A percentile compares a stretch with the other conserved stretches of the same genome.
Evolutionary conservation across 306 rosid genomes (phyloP).

Genomic region (Rosa lucieae): DNA sequence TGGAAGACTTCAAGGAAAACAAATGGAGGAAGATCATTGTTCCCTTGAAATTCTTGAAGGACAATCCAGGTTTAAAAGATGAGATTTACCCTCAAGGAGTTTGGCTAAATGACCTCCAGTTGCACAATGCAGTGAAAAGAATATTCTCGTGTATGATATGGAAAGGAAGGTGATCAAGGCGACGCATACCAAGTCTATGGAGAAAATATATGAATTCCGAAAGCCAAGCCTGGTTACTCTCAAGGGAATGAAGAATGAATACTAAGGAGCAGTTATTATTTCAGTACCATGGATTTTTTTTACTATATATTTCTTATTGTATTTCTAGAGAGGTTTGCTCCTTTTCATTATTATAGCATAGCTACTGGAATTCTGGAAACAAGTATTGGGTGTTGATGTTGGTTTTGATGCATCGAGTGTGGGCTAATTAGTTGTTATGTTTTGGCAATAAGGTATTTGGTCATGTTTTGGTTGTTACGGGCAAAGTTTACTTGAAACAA

Average conservation of each 20-base stretch:
- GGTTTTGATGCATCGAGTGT: no score
- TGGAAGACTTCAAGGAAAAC: constrained; percentile 2
- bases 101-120: background rate
- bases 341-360: no score
- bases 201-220: background rate
- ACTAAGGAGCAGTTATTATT: background rate
- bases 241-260: background rate
- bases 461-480: no score
- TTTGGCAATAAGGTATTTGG: no score
- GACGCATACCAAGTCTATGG: background rate
- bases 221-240: background rate
- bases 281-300: no score
- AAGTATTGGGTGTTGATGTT: no score
- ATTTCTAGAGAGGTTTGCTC: background rate
- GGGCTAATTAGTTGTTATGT: no score
- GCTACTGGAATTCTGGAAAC: no score
- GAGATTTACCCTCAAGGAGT: background rate
- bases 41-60: background rate
- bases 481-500: no score
- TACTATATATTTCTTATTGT: no score
- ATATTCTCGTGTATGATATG: background rate
- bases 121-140: background rate
- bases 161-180: background rate
- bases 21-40: background rate
- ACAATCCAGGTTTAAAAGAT: background rate